A percentile compares a stretch with the other conserved stretches of the same genome.
These are phyloP conservation scores for Euphorbia schlechtendalii DNA, from an alignment of 441 rosid genomes.

Conservation along the genomic window DNA sequence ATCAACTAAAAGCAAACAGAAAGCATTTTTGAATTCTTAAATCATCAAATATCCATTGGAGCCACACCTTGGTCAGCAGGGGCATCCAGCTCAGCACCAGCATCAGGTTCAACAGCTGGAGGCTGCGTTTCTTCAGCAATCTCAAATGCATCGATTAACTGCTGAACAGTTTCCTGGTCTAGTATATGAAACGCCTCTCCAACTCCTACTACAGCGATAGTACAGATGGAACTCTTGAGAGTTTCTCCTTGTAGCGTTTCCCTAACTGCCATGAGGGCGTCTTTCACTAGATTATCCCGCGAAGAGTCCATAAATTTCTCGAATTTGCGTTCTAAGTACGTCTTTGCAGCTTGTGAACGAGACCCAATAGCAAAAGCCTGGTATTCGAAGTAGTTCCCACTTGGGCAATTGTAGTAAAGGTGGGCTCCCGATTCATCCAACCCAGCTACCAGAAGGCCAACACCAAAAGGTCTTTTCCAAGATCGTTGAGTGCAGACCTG, in stretches of 20 bases:
- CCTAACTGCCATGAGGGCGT: conserved; percentile 80
- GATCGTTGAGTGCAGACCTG: conserved; percentile 98
- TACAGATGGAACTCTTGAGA: conserved; percentile 74
- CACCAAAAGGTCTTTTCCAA: conserved; percentile 96
- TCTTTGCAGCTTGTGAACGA: conserved; percentile 97
- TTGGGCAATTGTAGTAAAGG: conserved; percentile 94
- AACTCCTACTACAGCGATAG: conserved; percentile 65
- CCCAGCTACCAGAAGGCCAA: conserved; percentile 87
- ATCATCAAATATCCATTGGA: conserved; percentile 80
- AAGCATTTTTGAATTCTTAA: conserved; percentile 12
- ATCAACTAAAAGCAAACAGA: conserved; percentile 19
- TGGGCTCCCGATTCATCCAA: conserved; percentile 94
- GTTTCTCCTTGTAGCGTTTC: conserved; percentile 94
- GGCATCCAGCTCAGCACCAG: conserved; percentile 22
- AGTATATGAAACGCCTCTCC: conserved; percentile 65
- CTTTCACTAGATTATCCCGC: conserved; percentile 74
- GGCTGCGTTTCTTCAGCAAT: conserved; percentile 50
- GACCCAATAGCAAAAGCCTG: conserved; percentile 97
- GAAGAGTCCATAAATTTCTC: conserved; percentile 63
- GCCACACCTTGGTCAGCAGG: conserved; percentile 43
- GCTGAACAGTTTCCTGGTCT: conserved; percentile 68
- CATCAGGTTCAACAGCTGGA: conserved; percentile 39
- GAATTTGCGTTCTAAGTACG: conserved; percentile 85
- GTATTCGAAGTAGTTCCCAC: conserved; percentile 95
- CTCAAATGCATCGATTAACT: conserved; percentile 72